Evolutionary conservation across 202 grass and related monocot species (phyloP).

Genomic region (Musa balbisiana): DNA sequence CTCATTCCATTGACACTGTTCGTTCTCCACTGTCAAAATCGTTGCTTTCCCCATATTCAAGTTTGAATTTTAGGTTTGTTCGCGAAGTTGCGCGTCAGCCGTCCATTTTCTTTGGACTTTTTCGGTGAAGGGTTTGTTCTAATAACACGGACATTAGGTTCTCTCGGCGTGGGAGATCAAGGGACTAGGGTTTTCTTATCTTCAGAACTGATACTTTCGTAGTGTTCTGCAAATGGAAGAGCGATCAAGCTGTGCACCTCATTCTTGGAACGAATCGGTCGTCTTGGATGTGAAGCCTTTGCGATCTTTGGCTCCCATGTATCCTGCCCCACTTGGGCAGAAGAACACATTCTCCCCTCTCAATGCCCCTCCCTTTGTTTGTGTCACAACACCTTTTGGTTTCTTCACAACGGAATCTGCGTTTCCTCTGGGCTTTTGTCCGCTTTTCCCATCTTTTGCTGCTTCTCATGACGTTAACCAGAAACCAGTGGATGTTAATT

Average conservation of each 20-base stretch:
- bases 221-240: slow-evolving; percentile 11
- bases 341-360: slow-evolving; percentile 54
- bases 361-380: slow-evolving; percentile 57
- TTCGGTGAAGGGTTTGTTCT: not conserved
- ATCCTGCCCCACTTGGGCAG: slow-evolving; percentile 61
- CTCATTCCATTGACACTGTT: not conserved
- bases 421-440: slow-evolving; percentile 27
- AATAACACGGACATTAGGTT: not conserved
- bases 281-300: slow-evolving; percentile 79
- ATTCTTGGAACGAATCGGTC: not conserved
- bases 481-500: slow-evolving; percentile 17
- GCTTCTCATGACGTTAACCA: slow-evolving; percentile 29
- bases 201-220: not conserved
- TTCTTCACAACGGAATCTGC: slow-evolving; percentile 36
- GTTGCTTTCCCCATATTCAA: not conserved
- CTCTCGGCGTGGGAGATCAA: not conserved
- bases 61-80: not conserved
- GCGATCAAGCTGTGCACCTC: not conserved
- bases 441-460: slow-evolving; percentile 28
- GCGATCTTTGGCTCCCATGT: slow-evolving; percentile 81
- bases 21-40: not conserved
- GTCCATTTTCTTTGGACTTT: not conserved
- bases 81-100: not conserved
- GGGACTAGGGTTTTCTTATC: not conserved
- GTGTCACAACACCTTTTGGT: slow-evolving; percentile 53